A percentile compares a stretch with the other conserved stretches of the same genome.
Conservation (phyloP, 2,329 filamentous ascomycete species). For the Ambrosiella xylebori region DNA sequence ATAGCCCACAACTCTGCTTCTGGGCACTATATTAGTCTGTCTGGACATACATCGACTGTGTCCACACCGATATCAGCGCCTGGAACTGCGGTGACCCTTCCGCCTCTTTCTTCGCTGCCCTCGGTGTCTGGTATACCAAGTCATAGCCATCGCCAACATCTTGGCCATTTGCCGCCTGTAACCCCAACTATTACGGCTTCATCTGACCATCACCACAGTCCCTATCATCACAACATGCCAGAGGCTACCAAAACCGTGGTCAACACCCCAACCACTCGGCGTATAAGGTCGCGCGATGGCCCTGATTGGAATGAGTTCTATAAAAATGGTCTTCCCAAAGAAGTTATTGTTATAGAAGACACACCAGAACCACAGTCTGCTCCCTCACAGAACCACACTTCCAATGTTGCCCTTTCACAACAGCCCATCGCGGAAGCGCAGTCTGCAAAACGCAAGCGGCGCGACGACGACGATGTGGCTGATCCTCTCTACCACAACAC, state of each 20-base stretch:
- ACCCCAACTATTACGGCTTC: background rate
- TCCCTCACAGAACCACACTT: conserved; percentile 14
- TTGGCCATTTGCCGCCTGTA: conserved; percentile 7
- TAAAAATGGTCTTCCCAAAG: conserved; percentile 65
- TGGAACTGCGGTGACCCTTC: conserved; percentile 23
- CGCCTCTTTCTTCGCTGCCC: conserved; percentile 18
- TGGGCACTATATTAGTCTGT: background rate
- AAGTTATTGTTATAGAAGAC: conserved; percentile 73
- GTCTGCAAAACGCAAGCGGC: conserved; percentile 59
- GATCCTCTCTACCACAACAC: conserved; percentile 60
- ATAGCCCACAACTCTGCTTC: background rate
- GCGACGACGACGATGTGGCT: conserved; percentile 27
- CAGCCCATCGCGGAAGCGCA: conserved; percentile 23
- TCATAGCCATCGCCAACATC: conserved; percentile 7
- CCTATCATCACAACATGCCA: background rate
- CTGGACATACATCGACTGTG: conserved; percentile 6
- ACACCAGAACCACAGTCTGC: conserved; percentile 39
- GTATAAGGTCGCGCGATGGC: conserved; percentile 37
- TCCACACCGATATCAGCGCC: conserved; percentile 21
- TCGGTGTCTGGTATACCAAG: conserved; percentile 7
- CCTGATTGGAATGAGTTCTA: conserved; percentile 72
- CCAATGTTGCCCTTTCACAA: conserved; percentile 15
- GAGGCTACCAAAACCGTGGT: background rate
- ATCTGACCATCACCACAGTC: background rate
- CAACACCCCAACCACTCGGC: conserved; percentile 14